Conservation (phyloP, 306 rosid species). For the Cucurbita pepo region DNA sequence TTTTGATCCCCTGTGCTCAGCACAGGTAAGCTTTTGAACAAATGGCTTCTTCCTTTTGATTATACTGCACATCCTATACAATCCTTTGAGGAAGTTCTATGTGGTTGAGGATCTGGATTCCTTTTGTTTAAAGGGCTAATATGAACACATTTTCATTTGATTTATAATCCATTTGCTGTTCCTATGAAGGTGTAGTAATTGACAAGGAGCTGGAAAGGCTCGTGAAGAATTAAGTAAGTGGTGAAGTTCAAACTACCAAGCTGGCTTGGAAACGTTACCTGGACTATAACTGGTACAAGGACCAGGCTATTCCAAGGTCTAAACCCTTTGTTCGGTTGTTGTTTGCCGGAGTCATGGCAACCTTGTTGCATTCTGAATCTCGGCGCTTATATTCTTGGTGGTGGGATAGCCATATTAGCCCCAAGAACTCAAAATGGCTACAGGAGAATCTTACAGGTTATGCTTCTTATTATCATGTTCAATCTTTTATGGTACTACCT, state of each 20-base stretch:
- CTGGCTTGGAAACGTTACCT: slow-evolving; percentile 57
- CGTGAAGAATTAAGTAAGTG: slow-evolving; percentile 6
- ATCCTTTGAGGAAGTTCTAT: background rate
- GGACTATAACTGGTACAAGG: slow-evolving; percentile 21
- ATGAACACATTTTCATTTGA: background rate
- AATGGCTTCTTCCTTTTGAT: slow-evolving; percentile 3
- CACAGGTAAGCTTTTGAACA: slow-evolving; percentile 14
- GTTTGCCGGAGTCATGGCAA: slow-evolving; percentile 65
- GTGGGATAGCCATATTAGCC: slow-evolving; percentile 99
- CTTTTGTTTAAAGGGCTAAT: background rate
- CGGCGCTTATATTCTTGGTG: slow-evolving; percentile 98
- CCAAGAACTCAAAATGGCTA: slow-evolving; percentile 97
- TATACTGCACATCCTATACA: background rate
- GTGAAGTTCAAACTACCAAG: slow-evolving; percentile 17
- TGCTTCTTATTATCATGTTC: background rate
- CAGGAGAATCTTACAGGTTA: slow-evolving; percentile 92
- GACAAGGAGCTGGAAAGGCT: slow-evolving; percentile 6
- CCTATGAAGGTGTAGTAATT: slow-evolving; percentile 19
- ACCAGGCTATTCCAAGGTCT: slow-evolving; percentile 34
- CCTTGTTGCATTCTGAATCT: slow-evolving; percentile 63
- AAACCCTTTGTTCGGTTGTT: slow-evolving; percentile 42
- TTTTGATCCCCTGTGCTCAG: slow-evolving; percentile 12
- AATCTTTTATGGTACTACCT: background rate
- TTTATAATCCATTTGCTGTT: background rate
- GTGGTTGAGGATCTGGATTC: slow-evolving; percentile 1